These are phyloP conservation scores for Vaccinium corymbosum DNA, from an alignment of 148 eudicot genomes.

Conservation along the genomic window DNA sequence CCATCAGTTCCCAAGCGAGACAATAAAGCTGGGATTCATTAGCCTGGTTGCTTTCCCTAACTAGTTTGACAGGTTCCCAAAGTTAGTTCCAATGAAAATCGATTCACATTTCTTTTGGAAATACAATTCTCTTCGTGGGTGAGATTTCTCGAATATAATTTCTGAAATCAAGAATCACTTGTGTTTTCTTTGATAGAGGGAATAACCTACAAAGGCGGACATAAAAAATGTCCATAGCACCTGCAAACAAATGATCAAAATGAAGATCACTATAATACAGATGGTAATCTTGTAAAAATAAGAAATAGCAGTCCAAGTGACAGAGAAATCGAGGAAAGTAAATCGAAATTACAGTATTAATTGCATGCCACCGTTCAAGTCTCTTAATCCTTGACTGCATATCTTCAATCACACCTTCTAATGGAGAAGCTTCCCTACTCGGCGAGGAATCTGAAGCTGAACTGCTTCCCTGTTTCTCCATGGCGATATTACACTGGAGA, in stretches of 20 bases:
- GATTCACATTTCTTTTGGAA: neutral
- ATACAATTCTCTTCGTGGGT: neutral
- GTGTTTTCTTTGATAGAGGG: conserved; percentile 80
- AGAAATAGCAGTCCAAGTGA: neutral
- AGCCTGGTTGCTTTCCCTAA: neutral
- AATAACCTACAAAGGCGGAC: conserved; percentile 95
- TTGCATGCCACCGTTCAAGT: conserved; percentile 90
- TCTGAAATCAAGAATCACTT: conserved; percentile 26
- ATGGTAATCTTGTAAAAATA: neutral
- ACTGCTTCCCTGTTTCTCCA: conserved; percentile 63
- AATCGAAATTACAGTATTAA: conserved; percentile 58
- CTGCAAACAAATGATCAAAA: conserved; percentile 30
- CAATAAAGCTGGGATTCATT: neutral
- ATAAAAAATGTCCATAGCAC: conserved; percentile 93
- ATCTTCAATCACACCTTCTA: conserved; percentile 79
- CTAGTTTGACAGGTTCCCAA: neutral
- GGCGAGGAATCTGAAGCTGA: conserved; percentile 85
- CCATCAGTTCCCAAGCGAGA: neutral
- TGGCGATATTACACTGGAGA: conserved; percentile 14
- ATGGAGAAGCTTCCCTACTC: conserved; percentile 61
- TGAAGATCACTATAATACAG: neutral
- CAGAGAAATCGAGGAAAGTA: neutral
- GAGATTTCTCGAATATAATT: neutral
- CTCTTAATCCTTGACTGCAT: conserved; percentile 86
- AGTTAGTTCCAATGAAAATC: neutral